phyloP scores from a whole-genome alignment of 345 rosid species.

The Linum tenue region DNA sequence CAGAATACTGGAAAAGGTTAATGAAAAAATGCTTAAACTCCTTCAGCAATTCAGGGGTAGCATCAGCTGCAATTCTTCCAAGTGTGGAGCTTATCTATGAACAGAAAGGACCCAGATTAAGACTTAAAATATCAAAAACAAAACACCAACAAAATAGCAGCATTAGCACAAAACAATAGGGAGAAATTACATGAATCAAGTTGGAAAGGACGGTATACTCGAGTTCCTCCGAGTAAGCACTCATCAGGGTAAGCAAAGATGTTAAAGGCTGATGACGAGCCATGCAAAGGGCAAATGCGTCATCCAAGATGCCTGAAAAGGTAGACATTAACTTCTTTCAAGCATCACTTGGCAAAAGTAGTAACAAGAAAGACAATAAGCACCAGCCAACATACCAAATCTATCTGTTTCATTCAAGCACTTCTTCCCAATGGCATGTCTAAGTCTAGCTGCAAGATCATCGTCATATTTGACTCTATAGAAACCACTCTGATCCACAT shows the following conservation, averaged over 20 bases:
- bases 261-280: slow-evolving; percentile 76
- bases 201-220: slow-evolving; percentile 79
- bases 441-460: slow-evolving; percentile 64
- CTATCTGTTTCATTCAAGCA: slow-evolving; percentile 60
- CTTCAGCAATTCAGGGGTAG: slow-evolving; percentile 44
- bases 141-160: background rate
- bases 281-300: slow-evolving; percentile 84
- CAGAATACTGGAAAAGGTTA: slow-evolving; percentile 50
- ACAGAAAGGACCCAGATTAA: slow-evolving; percentile 24
- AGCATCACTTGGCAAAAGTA: slow-evolving; percentile 9
- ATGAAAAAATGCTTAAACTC: slow-evolving; percentile 51
- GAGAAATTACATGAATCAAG: slow-evolving; percentile 59
- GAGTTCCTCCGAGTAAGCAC: slow-evolving; percentile 69
- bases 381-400: slow-evolving; percentile 43
- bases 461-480: slow-evolving; percentile 89
- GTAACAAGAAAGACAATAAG: background rate
- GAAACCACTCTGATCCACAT: slow-evolving; percentile 83
- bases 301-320: slow-evolving; percentile 76
- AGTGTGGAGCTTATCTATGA: slow-evolving; percentile 67
- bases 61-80: slow-evolving; percentile 71
- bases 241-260: slow-evolving; percentile 71
- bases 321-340: slow-evolving; percentile 9
- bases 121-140: background rate
- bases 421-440: slow-evolving; percentile 61
- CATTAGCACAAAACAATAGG: background rate